Percentiles rank a stretch among this genome's conserved stretches.
phyloP scores from a whole-genome alignment of 176 grass and related monocot species.

The Luzula sylvatica region DNA sequence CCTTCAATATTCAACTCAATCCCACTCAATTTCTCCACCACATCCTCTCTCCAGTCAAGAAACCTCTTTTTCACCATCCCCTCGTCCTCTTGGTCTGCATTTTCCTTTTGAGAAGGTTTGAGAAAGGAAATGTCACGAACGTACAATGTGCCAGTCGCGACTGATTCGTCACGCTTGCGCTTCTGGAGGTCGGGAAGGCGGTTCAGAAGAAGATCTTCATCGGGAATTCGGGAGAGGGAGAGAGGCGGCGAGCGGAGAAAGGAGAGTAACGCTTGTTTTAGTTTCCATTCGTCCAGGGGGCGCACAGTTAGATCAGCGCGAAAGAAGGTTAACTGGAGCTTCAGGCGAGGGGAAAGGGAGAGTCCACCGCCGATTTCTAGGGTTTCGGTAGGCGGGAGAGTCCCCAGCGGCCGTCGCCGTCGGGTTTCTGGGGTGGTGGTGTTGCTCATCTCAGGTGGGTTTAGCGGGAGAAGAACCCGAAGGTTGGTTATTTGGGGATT shows the following conservation, averaged over 20 bases:
- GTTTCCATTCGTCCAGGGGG: slow-evolving; percentile 87
- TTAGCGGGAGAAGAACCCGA: no score
- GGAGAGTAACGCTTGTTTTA: slow-evolving; percentile 56
- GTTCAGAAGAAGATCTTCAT: slow-evolving; percentile 43
- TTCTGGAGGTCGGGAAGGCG: slow-evolving; percentile 72
- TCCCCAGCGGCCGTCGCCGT: slow-evolving; percentile 13
- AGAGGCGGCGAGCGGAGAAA: slow-evolving; percentile 56
- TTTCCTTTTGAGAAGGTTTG: slow-evolving; percentile 7
- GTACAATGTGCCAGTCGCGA: slow-evolving; percentile 64
- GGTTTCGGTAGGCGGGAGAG: slow-evolving; percentile 34
- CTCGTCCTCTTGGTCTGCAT: slow-evolving; percentile 32
- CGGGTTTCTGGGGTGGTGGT: background rate
- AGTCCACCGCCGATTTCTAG: slow-evolving; percentile 43
- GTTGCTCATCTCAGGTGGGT: no score
- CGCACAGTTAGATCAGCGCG: slow-evolving; percentile 56
- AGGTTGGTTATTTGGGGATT: no score
- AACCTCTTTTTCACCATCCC: slow-evolving; percentile 32
- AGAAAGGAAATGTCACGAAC: slow-evolving; percentile 68
- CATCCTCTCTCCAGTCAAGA: slow-evolving; percentile 46
- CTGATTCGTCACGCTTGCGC: slow-evolving; percentile 61
- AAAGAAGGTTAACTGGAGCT: slow-evolving; percentile 80
- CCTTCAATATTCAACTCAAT: slow-evolving; percentile 83
- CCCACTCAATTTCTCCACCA: slow-evolving; percentile 52
- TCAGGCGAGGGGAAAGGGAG: slow-evolving; percentile 52
- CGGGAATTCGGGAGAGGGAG: slow-evolving; percentile 37